Conservation (phyloP, 164 flowering plant species). For the Macadamia integrifolia region DNA sequence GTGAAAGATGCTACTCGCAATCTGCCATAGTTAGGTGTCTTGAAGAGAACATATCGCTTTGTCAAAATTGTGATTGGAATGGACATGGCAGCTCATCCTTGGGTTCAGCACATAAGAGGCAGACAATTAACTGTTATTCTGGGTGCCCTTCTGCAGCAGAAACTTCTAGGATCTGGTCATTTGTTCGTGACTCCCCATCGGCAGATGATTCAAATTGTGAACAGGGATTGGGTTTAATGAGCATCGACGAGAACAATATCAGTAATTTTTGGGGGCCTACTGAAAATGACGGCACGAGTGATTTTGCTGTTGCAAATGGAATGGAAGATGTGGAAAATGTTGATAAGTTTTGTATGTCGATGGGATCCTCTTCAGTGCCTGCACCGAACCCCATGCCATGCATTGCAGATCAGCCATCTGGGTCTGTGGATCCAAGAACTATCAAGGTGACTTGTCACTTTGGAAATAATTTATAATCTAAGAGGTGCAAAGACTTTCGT, state of each 20-base stretch:
- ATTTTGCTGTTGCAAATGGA: conserved; percentile 17
- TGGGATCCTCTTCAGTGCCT: conserved; percentile 41
- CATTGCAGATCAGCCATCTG: conserved; percentile 26
- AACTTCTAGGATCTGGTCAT: conserved; percentile 75
- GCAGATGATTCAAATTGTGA: conserved; percentile 49
- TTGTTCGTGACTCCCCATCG: conserved; percentile 43
- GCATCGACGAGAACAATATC: conserved; percentile 41
- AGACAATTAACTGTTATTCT: conserved; percentile 66
- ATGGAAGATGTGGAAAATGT: conserved; percentile 16
- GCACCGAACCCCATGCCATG: conserved; percentile 20
- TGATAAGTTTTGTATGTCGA: conserved; percentile 36
- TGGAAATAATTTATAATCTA: conserved; percentile 3
- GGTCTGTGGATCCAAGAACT: conserved; percentile 24
- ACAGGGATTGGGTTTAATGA: conserved; percentile 62
- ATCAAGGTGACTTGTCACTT: conserved; percentile 40
- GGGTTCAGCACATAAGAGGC: conserved; percentile 51
- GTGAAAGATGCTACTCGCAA: conserved; percentile 80
- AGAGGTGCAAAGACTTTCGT: conserved; percentile 8
- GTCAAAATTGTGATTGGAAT: conserved; percentile 82
- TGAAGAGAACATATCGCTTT: conserved; percentile 69
- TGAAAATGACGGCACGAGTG: conserved; percentile 23
- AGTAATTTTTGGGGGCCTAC: conserved; percentile 23
- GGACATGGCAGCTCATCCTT: conserved; percentile 43
- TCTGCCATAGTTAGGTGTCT: conserved; percentile 74
- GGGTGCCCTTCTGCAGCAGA: conserved; percentile 88